Base-by-base conservation (phyloP, 2,329 filamentous ascomycete species). In the Intubia oerlemansii region DNA sequence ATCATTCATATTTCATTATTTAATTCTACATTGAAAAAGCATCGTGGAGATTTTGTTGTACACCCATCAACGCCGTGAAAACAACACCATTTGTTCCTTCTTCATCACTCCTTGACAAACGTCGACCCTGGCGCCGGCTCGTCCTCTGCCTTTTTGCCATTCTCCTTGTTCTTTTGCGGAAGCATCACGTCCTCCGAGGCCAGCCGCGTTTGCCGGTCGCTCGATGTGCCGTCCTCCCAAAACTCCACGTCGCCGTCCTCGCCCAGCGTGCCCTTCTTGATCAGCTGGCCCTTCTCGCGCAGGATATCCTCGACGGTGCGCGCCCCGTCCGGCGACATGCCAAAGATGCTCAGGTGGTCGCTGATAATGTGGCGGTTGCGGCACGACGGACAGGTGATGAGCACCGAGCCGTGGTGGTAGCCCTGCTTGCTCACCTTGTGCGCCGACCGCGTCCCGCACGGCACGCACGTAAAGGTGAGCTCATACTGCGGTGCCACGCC, bases 381-480 rank as follows among this genome's bases (percentile, higher is more conserved):
- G 52, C 88, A 98, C 4, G 59, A 57, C 0, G 88, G 85, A 46
- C 88, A 98, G 19, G 75, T 74, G 38, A 95, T 84, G 32, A 98
- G 58, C 5, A 88, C 75, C 2, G 81, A 85, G 20, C 88, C 88
- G 37, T 73, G 62, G 51, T 95, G 84, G 47, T 98, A 98, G 18
- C 81, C 88, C 46, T 95, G 88, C 51, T 95, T 93, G 17, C 80
- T 81, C 41, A 98, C 60, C 28, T 65, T 65, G 53, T 98, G 90
- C 10, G 70, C 63, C n/a, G 80, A 90, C 33, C 84, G 74, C 20
- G 65, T 56, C 25, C 62, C 57, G 53, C 88, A 98, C 18, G 79
- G 80, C 34, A 77, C 72, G 62, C 88, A 98, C 39, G 88, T 98
- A 49, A 98, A 93, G 28, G 72, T 78, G 38, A 98, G 62, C 40